These are phyloP conservation scores for Termitomyces sp. DNA, from an alignment of 768 basidiomycete genomes.

Conservation along the genomic window DNA sequence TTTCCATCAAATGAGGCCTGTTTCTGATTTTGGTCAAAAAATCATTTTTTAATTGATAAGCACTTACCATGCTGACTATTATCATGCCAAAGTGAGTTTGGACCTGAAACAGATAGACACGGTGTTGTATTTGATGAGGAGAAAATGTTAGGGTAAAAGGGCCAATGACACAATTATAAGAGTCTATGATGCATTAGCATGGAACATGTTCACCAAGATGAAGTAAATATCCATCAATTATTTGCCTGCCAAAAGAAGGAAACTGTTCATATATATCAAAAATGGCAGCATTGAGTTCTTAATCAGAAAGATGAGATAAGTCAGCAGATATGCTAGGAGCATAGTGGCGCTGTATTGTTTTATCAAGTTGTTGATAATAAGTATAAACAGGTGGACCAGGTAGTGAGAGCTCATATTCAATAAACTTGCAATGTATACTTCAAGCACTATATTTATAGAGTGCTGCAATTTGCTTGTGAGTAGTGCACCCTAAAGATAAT, in stretches of 20 bases:
- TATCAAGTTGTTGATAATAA: background rate
- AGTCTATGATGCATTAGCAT: background rate
- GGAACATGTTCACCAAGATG: background rate
- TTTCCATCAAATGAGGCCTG: no score
- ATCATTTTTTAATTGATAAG: no score
- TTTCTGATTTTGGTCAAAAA: no score
- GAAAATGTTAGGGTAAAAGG: background rate
- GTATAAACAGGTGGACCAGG: background rate
- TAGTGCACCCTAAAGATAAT: slow-evolving; percentile 1
- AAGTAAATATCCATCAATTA: no score
- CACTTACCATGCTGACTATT: no score
- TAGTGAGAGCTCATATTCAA: background rate
- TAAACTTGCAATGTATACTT: background rate
- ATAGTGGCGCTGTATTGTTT: background rate
- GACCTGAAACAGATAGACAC: no score
- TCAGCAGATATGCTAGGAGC: background rate
- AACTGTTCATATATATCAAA: background rate
- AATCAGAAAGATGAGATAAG: background rate
- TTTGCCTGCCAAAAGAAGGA: no score
- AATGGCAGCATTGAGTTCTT: background rate
- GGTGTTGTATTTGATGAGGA: no score
- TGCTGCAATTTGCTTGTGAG: slow-evolving; percentile 5
- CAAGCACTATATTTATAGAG: background rate
- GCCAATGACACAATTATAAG: background rate
- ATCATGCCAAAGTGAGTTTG: no score